These are phyloP conservation scores for Leccinum fallax DNA, from an alignment of 1,284 basidiomycete genomes.

Conservation along the genomic window DNA sequence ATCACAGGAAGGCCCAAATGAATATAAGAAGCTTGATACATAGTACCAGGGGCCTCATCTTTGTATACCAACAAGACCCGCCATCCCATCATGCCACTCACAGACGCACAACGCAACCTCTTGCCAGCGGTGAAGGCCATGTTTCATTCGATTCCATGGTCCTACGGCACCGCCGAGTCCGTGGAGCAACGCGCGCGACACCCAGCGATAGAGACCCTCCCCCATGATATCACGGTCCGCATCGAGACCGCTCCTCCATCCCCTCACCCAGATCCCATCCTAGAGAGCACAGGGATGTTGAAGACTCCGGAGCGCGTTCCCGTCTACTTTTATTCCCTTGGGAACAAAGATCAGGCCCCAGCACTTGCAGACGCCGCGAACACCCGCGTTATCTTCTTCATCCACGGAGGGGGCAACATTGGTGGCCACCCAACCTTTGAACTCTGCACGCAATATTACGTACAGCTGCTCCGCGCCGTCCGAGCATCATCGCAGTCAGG, in stretches of 20 bases:
- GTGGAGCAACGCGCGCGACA: conserved; percentile 15
- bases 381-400: conserved; percentile 25
- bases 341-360: neutral
- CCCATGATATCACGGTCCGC: conserved; percentile 16
- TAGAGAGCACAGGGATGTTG: conserved; percentile 6
- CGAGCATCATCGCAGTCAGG: conserved; percentile 3
- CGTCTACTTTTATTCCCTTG: conserved; percentile 21
- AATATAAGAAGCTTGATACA: neutral
- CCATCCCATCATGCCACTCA: conserved; percentile 19
- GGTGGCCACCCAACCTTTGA: conserved; percentile 21
- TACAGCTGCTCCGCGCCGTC: conserved; percentile 16
- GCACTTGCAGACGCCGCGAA: neutral
- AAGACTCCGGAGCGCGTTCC: conserved; percentile 26
- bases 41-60: neutral
- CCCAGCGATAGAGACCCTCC: conserved; percentile 12
- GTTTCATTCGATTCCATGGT: neutral
- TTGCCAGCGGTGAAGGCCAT: conserved; percentile 5
- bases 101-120: conserved; percentile 15
- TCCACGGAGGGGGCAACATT: conserved; percentile 30
- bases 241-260: conserved; percentile 29
- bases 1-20: neutral
- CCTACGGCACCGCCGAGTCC: conserved; percentile 1
- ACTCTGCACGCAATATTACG: conserved; percentile 10
- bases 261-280: conserved; percentile 9
- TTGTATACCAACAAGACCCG: neutral